These are phyloP conservation scores for Magnolia officinalis DNA, from an alignment of 164 flowering plant species.

Conservation along the genomic window DNA sequence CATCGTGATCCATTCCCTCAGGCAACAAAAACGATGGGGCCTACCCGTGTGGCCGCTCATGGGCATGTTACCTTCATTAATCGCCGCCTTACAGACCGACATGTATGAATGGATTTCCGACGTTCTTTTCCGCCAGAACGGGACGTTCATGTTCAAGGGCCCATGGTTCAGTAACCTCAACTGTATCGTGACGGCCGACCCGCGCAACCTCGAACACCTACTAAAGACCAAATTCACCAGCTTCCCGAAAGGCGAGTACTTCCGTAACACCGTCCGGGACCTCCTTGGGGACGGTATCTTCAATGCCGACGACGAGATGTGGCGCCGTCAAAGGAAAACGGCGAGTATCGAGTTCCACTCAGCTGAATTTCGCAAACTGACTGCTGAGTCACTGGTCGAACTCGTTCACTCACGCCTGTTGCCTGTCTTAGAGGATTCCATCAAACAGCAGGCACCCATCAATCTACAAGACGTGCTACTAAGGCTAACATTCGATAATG, in stretches of 20 bases:
- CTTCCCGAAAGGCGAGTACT: conserved; percentile 75
- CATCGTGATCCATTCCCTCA: conserved; percentile 47
- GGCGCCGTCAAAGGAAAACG: conserved; percentile 81
- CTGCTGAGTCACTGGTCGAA: conserved; percentile 54
- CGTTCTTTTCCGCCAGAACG: conserved; percentile 38
- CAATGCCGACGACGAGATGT: conserved; percentile 66
- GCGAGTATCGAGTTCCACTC: conserved; percentile 92
- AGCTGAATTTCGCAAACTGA: conserved; percentile 52
- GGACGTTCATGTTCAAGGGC: conserved; percentile 72
- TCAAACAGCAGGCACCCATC: conserved; percentile 15
- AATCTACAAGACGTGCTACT: conserved; percentile 78
- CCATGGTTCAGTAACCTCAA: conserved; percentile 65
- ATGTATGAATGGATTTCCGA: conserved; percentile 69
- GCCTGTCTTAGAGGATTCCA: conserved; percentile 50
- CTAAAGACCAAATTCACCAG: conserved; percentile 63
- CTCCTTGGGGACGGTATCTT: conserved; percentile 88
- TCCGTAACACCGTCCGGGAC: conserved; percentile 47
- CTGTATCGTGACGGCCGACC: conserved; percentile 72
- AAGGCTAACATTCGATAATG: conserved; percentile 83
- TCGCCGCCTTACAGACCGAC: conserved; percentile 35
- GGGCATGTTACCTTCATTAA: conserved; percentile 80
- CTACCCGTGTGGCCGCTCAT: conserved; percentile 77
- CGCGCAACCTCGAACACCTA: conserved; percentile 76
- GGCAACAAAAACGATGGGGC: conserved; percentile 57
- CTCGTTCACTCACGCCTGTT: conserved; percentile 64